Percentiles rank a stretch among this genome's conserved stretches.
Conservation (phyloP, 148 eudicot species). For the Rhododendron ferrugineum region DNA sequence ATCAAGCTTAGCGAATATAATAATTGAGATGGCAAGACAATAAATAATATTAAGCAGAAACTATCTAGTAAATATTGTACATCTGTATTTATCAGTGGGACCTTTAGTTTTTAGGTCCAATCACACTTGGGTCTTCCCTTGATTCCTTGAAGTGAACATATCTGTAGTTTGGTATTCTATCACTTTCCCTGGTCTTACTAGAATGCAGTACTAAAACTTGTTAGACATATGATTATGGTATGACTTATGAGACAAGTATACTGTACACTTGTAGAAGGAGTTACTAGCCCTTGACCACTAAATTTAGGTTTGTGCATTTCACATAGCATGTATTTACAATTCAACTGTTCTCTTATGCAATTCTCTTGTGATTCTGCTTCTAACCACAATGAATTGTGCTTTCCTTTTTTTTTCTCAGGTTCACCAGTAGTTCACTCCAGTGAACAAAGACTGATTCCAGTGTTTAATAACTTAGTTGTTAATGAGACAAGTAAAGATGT, state of each 20-base stretch:
- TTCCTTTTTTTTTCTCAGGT: conserved; percentile 21
- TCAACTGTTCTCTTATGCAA: neutral
- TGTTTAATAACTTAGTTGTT: conserved; percentile 48
- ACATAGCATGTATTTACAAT: neutral
- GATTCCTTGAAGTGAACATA: neutral
- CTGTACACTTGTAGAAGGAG: neutral
- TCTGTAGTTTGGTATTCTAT: neutral
- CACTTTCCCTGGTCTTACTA: neutral
- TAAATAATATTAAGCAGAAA: neutral
- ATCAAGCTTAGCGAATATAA: neutral
- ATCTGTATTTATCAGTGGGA: neutral
- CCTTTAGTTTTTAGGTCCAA: neutral
- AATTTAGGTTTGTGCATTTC: neutral
- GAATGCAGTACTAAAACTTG: neutral
- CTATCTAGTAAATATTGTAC: neutral
- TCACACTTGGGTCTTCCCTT: neutral
- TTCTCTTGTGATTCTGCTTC: neutral
- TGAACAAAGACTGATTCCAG: conserved; percentile 35
- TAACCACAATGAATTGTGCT: neutral
- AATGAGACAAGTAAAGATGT: conserved; percentile 47
- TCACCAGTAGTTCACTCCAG: conserved; percentile 12
- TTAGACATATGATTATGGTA: neutral
- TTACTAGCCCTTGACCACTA: neutral
- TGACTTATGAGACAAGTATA: neutral
- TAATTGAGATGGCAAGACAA: neutral